Evolutionary conservation across 495 filamentous ascomycete species (phyloP).

Genomic region (Cenococcum geophilum): DNA sequence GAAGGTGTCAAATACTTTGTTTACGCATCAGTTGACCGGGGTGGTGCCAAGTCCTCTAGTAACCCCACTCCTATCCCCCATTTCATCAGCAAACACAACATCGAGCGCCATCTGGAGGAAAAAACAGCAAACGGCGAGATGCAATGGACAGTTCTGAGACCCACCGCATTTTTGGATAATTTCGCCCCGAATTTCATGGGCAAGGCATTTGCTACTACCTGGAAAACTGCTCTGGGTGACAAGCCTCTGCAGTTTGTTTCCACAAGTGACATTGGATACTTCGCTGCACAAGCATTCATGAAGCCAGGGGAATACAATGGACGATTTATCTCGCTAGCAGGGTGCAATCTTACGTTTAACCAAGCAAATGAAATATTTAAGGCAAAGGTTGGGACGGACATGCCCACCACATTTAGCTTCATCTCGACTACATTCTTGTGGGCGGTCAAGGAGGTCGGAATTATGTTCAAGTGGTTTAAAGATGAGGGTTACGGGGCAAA

Average conservation of each 20-base stretch:
- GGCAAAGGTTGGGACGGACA: constrained; percentile 42
- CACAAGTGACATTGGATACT: constrained; percentile 56
- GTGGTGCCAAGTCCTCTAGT: constrained; percentile 48
- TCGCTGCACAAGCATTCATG: constrained; percentile 57
- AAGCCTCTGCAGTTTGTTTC: constrained; percentile 55
- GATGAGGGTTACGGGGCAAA: constrained; percentile 56
- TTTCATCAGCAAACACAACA: constrained; percentile 57
- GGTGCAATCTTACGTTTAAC: constrained; percentile 53
- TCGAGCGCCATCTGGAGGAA: constrained; percentile 57
- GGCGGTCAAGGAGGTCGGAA: constrained; percentile 48
- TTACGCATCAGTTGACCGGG: constrained; percentile 62
- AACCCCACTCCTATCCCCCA: constrained; percentile 58
- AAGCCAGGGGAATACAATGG: constrained; percentile 44
- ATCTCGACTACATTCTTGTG: constrained; percentile 38
- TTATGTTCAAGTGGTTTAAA: constrained; percentile 62
- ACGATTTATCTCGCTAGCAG: constrained; percentile 49
- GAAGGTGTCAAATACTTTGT: constrained; percentile 57
- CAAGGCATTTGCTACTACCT: constrained; percentile 53
- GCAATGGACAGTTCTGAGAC: constrained; percentile 43
- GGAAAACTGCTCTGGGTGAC: constrained; percentile 43
- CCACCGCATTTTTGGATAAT: constrained; percentile 64
- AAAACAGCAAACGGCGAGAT: constrained; percentile 41
- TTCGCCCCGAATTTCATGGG: constrained; percentile 51
- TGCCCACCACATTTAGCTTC: constrained; percentile 41
- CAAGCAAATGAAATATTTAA: constrained; percentile 48